phyloP scores from a whole-genome alignment of 805 yeast genomes.

The Grigorovia transvaalensis region DNA sequence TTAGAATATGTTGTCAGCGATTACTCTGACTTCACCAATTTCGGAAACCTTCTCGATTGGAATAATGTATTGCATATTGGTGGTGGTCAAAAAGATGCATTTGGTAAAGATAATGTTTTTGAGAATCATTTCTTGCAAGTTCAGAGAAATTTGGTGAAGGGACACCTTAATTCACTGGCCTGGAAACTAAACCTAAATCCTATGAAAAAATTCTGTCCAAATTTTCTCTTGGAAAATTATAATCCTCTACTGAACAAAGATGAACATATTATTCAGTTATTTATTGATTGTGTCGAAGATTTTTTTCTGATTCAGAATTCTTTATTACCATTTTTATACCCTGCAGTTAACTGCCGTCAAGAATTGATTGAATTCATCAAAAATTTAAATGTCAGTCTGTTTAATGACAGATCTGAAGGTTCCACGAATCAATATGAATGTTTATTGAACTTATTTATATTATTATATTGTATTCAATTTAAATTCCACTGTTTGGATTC shows the following conservation, averaged over 20 bases:
- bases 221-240: constrained; percentile 5
- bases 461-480: background rate
- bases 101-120: constrained; percentile 6
- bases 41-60: background rate
- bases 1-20: background rate
- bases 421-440: background rate
- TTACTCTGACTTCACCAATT: background rate
- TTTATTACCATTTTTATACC: constrained; percentile 18
- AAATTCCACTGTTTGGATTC: background rate
- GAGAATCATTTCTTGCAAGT: background rate
- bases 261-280: constrained; percentile 4
- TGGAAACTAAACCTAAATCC: background rate
- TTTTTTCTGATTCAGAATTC: constrained; percentile 15
- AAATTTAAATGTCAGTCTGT: background rate
- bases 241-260: constrained; percentile 5
- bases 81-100: background rate
- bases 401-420: background rate
- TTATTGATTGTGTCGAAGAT: background rate
- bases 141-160: background rate
- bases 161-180: background rate
- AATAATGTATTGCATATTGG: background rate
- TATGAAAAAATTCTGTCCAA: background rate
- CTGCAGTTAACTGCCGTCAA: constrained; percentile 11
- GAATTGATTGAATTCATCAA: constrained; percentile 2
- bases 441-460: background rate